Evolutionary conservation across 2,329 filamentous ascomycete genomes (phyloP), one percentile per base, ranked within the genome.

Genomic region (Mycocentrospora acerina): DNA sequence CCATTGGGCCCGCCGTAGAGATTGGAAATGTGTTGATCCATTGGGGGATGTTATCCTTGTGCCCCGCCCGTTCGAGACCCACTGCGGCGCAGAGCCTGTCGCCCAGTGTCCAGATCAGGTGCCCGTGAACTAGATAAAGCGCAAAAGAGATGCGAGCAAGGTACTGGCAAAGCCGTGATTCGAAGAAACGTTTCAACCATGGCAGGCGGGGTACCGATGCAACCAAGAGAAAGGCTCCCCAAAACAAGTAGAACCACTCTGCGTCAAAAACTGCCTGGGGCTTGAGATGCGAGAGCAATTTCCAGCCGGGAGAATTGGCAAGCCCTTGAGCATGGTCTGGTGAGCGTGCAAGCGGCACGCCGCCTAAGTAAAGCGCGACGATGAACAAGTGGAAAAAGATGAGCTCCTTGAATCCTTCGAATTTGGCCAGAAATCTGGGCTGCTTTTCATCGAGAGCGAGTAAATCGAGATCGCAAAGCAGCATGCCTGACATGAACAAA

Each of bases 221-320:
- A 0, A 87, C 74, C 0, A 83, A 58, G 35, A 82, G 71, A 16
- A 71, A 68, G 1, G 82, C 73, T 1, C 80, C 81, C 69, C 75
- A 79, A 57, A 82, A 82, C 3, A 85, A 72, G 57, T 75, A 85
- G 64, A 85, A 85, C 81, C 81, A 85, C 61, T 85, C 85, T 56
- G 74, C 76, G 57, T 85, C 80, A 49, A 73, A 83, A 9, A 82
- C 78, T 1, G 82, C 82, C 55, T 85, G 80, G 0, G 82, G 81
- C 43, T 83, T 84, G 40, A 86, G 68, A 42, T 72, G 74, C 0
- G 80, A 80, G 11, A 83, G 64, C 47, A 72, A 80, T 46, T 75
- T 73, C 81, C 81, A 85, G 2, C 82, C 81, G 0, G 78, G 75
- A 12, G 75, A 80, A 16, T 71, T 70, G 16, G 70, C 65, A 2